phyloP scores from a whole-genome alignment of 192 early-diverging fungal species.

The Funneliformis geosporum region DNA sequence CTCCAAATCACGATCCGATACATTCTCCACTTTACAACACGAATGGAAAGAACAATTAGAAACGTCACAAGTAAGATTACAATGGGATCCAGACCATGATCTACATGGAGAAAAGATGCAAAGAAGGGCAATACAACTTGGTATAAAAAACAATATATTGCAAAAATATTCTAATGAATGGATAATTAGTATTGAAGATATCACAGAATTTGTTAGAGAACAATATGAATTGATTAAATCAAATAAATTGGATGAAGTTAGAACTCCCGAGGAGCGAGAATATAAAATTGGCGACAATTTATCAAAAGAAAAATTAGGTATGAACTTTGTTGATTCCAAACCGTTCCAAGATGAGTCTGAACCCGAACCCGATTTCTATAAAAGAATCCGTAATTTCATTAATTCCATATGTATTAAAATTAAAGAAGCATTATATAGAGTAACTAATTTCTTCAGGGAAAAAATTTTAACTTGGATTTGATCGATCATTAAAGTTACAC shows the following conservation, averaged over 20 bases:
- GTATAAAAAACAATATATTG: constrained; percentile 35
- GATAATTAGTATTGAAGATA: constrained; percentile 47
- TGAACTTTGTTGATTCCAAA: no score
- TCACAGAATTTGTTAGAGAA: constrained; percentile 39
- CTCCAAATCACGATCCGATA: no score
- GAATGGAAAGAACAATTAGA: constrained; percentile 26
- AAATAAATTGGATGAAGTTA: neutral
- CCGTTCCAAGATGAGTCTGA: no score
- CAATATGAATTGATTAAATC: constrained; percentile 7
- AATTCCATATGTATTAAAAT: no score
- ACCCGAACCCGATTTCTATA: no score
- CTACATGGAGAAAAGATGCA: constrained; percentile 34
- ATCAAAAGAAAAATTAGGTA: no score
- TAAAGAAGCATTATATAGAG: no score
- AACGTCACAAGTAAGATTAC: constrained; percentile 41
- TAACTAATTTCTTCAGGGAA: no score
- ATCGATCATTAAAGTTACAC: no score
- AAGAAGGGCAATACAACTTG: constrained; percentile 48
- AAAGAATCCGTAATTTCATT: no score
- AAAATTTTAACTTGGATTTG: no score
- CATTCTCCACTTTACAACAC: neutral
- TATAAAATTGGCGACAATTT: neutral
- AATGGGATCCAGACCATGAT: constrained; percentile 54
- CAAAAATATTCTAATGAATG: constrained; percentile 34
- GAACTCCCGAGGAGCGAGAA: neutral